A percentile compares a stretch with the other conserved stretches of the same genome.
Evolutionary conservation across 2,329 filamentous ascomycete species (phyloP).

Genomic region (Xylaria multiplex): DNA sequence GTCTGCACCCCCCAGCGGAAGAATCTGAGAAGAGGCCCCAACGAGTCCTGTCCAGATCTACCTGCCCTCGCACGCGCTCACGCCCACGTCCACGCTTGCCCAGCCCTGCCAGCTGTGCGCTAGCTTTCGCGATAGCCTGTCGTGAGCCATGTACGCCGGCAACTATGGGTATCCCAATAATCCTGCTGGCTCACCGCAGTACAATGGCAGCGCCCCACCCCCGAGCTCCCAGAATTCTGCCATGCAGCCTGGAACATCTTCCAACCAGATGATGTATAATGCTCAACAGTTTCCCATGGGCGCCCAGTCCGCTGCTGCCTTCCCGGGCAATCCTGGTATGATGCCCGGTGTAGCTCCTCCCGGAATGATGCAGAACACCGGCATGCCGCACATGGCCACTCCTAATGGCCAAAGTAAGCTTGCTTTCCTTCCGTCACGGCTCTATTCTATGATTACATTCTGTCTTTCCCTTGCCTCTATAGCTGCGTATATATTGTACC

Average conservation of each 20-base stretch:
- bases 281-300: constrained; percentile 67
- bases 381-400: constrained; percentile 66
- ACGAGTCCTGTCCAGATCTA: constrained; percentile 47
- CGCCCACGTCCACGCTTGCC: constrained; percentile 36
- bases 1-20: constrained; percentile 34
- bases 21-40: constrained; percentile 42
- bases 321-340: constrained; percentile 65
- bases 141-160: constrained; percentile 63
- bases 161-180: constrained; percentile 66
- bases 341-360: constrained; percentile 62
- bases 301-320: constrained; percentile 56
- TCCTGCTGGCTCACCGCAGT: constrained; percentile 58
- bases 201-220: constrained; percentile 59
- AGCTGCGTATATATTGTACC: constrained; percentile 32
- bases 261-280: constrained; percentile 66
- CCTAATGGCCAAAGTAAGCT: constrained; percentile 69
- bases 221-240: constrained; percentile 56
- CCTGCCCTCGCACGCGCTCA: constrained; percentile 30
- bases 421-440: constrained; percentile 41
- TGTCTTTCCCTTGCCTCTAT: constrained; percentile 27
- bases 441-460: constrained; percentile 37
- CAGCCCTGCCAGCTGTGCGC: constrained; percentile 48
- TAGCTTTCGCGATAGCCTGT: constrained; percentile 46
- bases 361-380: constrained; percentile 72
- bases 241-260: constrained; percentile 56